These are phyloP conservation scores for Forsythia suspensa DNA, from an alignment of 257 asterid species.

Conservation along the genomic window DNA sequence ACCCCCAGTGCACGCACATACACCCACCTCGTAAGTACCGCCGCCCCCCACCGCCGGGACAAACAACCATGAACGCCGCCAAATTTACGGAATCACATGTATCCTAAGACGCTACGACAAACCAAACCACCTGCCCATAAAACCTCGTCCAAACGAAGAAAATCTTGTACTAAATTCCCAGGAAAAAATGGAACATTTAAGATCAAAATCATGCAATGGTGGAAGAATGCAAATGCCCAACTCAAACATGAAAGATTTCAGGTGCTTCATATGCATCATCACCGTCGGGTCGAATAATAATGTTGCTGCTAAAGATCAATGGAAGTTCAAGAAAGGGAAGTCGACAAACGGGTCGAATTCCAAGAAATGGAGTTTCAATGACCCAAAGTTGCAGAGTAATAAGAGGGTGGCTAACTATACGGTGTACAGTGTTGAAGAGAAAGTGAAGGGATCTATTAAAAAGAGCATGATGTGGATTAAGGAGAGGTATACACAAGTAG, in stretches of 20 bases:
- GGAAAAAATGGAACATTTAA: conserved; percentile 42
- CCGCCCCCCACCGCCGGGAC: not conserved
- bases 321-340: conserved; percentile 70
- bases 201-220: conserved; percentile 48
- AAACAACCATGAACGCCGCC: not conserved
- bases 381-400: conserved; percentile 81
- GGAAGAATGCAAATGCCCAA: conserved; percentile 29
- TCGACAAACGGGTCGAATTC: conserved; percentile 45
- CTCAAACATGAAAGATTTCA: conserved; percentile 55
- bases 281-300: conserved; percentile 28
- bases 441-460: conserved; percentile 68
- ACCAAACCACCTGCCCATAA: not conserved
- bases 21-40: not conserved
- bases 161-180: not conserved
- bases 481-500: conserved; percentile 47
- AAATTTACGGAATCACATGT: not conserved
- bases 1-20: too few species aligned
- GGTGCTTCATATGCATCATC: conserved; percentile 65
- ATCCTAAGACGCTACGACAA: too few species aligned
- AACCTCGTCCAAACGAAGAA: too few species aligned
- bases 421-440: conserved; percentile 71
- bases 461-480: conserved; percentile 69
- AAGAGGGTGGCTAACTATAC: conserved; percentile 78
- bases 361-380: conserved; percentile 49
- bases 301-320: conserved; percentile 43